Percentiles rank a stretch among this genome's conserved stretches.
These are phyloP conservation scores for Spergularia azorica DNA, from an alignment of 179 eudicot species.

Conservation along the genomic window DNA sequence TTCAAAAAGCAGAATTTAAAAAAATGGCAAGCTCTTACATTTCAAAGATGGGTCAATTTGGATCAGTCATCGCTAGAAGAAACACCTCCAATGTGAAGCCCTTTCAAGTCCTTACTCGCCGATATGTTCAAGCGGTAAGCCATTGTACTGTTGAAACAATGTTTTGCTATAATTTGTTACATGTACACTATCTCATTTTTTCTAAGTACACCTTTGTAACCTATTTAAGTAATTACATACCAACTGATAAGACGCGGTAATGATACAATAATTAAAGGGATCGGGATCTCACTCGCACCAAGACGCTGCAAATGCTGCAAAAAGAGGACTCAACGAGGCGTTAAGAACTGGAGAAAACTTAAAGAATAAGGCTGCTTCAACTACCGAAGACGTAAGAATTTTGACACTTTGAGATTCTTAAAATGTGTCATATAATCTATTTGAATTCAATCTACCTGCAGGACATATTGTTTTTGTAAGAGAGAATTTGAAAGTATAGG, in stretches of 20 bases:
- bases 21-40: slow-evolving; percentile 30
- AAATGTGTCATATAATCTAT: no score
- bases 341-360: slow-evolving; percentile 45
- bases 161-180: no score
- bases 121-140: slow-evolving; percentile 33
- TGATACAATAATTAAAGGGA: slow-evolving; percentile 19
- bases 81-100: slow-evolving; percentile 11
- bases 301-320: slow-evolving; percentile 36
- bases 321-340: slow-evolving; percentile 51
- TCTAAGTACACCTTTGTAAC: neutral
- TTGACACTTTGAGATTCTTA: neutral
- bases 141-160: no score
- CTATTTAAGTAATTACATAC: neutral
- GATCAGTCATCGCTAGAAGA: slow-evolving; percentile 8
- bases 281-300: slow-evolving; percentile 24
- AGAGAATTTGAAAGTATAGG: no score
- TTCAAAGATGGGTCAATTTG: slow-evolving; percentile 9
- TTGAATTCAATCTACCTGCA: no score
- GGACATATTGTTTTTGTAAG: no score
- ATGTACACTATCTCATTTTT: no score
- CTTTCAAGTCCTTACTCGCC: slow-evolving; percentile 15
- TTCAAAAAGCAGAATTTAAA: neutral
- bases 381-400: slow-evolving; percentile 43
- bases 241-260: neutral
- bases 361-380: slow-evolving; percentile 46